phyloP scores from a whole-genome alignment of 2,329 filamentous ascomycete species.

The Diaporthe caulivora region DNA sequence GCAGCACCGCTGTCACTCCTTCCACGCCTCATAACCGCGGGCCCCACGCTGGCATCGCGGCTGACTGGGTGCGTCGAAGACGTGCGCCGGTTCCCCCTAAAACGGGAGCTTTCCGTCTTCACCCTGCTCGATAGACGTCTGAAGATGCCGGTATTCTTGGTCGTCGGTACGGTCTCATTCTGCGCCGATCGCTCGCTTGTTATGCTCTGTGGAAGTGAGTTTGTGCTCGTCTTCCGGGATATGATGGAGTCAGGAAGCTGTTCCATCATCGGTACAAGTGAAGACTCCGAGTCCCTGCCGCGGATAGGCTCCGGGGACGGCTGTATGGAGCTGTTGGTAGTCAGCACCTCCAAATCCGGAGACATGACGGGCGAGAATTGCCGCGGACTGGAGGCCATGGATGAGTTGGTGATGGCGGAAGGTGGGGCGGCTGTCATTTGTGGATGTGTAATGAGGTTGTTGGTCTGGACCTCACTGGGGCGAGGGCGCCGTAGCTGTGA shows the following conservation, averaged over 20 bases:
- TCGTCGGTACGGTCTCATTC: slow-evolving; percentile 60
- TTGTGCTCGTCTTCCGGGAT: slow-evolving; percentile 68
- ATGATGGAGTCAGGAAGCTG: slow-evolving; percentile 72
- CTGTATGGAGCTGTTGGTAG: slow-evolving; percentile 73
- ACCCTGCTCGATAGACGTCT: slow-evolving; percentile 87
- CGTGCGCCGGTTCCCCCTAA: slow-evolving; percentile 69
- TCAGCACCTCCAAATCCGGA: slow-evolving; percentile 64
- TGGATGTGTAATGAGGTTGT: slow-evolving; percentile 51
- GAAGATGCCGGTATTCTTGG: slow-evolving; percentile 71
- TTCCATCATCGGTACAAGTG: slow-evolving; percentile 51
- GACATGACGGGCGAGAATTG: slow-evolving; percentile 70
- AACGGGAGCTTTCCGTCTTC: slow-evolving; percentile 64
- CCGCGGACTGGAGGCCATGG: slow-evolving; percentile 66
- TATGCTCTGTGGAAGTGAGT: slow-evolving; percentile 73
- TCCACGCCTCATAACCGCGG: slow-evolving; percentile 81
- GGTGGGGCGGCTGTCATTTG: slow-evolving; percentile 57
- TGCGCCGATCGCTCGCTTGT: slow-evolving; percentile 69
- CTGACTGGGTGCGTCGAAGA: slow-evolving; percentile 83
- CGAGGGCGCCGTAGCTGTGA: slow-evolving; percentile 56
- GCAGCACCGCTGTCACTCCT: slow-evolving; percentile 91
- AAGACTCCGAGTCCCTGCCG: slow-evolving; percentile 56
- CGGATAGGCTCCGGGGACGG: slow-evolving; percentile 74
- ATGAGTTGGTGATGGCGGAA: slow-evolving; percentile 69
- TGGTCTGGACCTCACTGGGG: slow-evolving; percentile 63
- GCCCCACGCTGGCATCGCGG: slow-evolving; percentile 89